Evolutionary conservation across 371 early-diverging fungal species (phyloP).

Genomic region (Mortierella sp.): DNA sequence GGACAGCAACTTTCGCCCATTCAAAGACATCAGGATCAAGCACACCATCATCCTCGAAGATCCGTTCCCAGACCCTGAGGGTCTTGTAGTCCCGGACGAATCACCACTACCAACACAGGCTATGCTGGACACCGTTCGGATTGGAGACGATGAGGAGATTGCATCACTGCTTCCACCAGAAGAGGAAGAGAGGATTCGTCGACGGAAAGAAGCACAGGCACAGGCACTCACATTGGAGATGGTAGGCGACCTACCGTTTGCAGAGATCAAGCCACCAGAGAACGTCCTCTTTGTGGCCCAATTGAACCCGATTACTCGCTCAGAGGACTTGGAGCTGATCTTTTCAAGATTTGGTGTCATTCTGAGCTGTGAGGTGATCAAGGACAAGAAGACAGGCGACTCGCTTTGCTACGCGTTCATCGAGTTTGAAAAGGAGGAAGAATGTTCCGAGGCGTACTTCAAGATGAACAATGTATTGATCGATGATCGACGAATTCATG

Average conservation of each 20-base stretch:
- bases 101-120: slow-evolving; percentile 88
- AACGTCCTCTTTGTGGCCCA: slow-evolving; percentile 97
- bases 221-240: slow-evolving; percentile 95
- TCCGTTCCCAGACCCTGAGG: slow-evolving; percentile 90
- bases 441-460: slow-evolving; percentile 93
- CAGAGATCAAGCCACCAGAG: slow-evolving; percentile 97
- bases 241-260: slow-evolving; percentile 97
- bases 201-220: slow-evolving; percentile 86
- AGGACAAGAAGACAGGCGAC: slow-evolving; percentile 86
- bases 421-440: slow-evolving; percentile 90
- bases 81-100: slow-evolving; percentile 72
- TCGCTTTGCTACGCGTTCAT: slow-evolving; percentile 96
- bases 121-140: slow-evolving; percentile 79
- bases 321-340: slow-evolving; percentile 93
- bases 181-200: slow-evolving; percentile 71
- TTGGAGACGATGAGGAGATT: slow-evolving; percentile 87
- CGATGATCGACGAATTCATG: slow-evolving; percentile 96
- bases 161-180: slow-evolving; percentile 76
- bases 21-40: slow-evolving; percentile 89
- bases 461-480: slow-evolving; percentile 94
- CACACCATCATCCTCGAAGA: slow-evolving; percentile 96
- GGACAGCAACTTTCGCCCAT: slow-evolving; percentile 82
- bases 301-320: slow-evolving; percentile 91
- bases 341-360: slow-evolving; percentile 95
- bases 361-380: slow-evolving; percentile 90